Evolutionary conservation across 345 rosid species (phyloP), one percentile per base, ranked within the genome.

Genomic region (Camelina laxa): DNA sequence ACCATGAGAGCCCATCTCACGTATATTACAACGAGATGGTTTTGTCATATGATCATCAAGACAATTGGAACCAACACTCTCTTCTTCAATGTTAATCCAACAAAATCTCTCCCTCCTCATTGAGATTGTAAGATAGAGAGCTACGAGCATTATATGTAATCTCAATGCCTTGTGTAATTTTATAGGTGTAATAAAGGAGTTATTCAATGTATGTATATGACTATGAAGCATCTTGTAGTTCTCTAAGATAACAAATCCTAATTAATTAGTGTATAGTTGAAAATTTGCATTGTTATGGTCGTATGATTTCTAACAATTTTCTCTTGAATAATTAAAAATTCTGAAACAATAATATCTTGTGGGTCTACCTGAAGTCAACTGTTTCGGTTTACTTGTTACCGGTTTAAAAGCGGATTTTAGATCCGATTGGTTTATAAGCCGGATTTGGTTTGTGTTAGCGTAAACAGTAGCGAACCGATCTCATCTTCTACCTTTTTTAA

Each of bases 1-100:
- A 77, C 64, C 98, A 91, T n/a, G 87, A 83, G 39, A 86, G 80
- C 64, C 88, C 96, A 6, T 75, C 77, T 36, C 35, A 67, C 13
- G 75, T 78, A 19, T 84, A 82, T 65, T 78, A 71, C 72, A 83
- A 57, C 53, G 84, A 82, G 12, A 67, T 75, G 77, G 77, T 69
- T 41, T 57, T 17, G 31, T 70, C 80, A 45, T 65, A 17, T 63
- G 80, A 65, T 78, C 66, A 64, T 30, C n/a, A n/a, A n/a, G 38
- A 67, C 53, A 47, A 67, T 4, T 78, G 78, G 81, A 72, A 68
- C 70, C 74, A 73, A 14, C 65, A 72, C 65, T 67, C 73, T 53
- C 81, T 78, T 67, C 66, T 51, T 33, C 73, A 33, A 5, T 45
- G 38, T 10, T 63, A 63, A 57, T 72, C 36, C 24, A 67, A 6